Evolutionary conservation across 169 alveolate genomes (phyloP), one percentile per base, ranked within the genome.

Genomic region (Cryptosporidium baileyi): DNA sequence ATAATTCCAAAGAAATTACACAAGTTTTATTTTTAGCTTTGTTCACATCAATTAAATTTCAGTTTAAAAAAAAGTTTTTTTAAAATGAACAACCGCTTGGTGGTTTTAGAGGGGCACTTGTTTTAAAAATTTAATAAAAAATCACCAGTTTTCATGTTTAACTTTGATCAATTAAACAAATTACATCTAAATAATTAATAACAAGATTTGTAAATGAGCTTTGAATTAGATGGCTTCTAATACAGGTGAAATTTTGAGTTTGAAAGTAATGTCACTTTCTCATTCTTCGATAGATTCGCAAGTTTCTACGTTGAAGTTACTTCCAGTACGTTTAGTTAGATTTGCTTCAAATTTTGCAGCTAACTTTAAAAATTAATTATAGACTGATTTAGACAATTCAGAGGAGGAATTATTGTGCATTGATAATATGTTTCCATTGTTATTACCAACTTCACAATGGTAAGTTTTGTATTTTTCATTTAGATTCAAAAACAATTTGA

Each of bases 371-470:
- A 9, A n/a, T 47, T 47, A 47, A 47, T 11, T 47, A 32, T 47
- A 74, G 85, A 13, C 3, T 34, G 41, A 54, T 36, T 30, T 57
- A 34, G 67, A 38, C 0, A 54, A 74, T 41, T 24, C 34, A 24
- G 59, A 34, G 19, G 85, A 54, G 9, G 85, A 74, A 4, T n/a
- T 40, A 32, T 19, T 74, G 3, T 74, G 85, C 24, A 38, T 74
- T 22, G 85, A 74, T 36, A 74, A 57, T 54, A 74, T 74, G 85
- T 74, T 54, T 59, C 67, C 85, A 9, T 47, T 74, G 49, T 38
- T 74, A 6, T 19, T 74, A 13, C 85, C 85, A 11, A 74, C 85
- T 40, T 22, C 67, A 28, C 85, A 74, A 54, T 74, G 85, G 85
- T 74, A 74, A 43, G 85, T 74, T 32, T 11, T 2, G 36, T 2